These are phyloP conservation scores for Paspalum vaginatum DNA, from an alignment of 176 grass and related monocot species.

Conservation along the genomic window DNA sequence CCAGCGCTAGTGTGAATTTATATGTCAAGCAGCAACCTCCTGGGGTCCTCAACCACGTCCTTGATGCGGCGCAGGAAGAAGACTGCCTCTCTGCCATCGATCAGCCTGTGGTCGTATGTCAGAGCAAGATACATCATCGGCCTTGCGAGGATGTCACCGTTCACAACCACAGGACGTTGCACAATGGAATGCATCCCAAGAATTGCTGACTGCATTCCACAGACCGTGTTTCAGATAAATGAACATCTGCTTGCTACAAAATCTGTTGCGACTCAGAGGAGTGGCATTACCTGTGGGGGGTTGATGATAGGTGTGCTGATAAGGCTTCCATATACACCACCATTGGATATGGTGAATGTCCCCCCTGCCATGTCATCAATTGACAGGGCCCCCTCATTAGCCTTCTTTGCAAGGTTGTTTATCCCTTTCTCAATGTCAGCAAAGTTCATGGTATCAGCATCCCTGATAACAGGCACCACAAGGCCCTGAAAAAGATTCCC, in stretches of 20 bases:
- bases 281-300: conserved; percentile 64
- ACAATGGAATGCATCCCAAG: conserved; percentile 89
- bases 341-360: conserved; percentile 89
- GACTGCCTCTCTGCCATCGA: conserved; percentile 81
- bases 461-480: conserved; percentile 78
- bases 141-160: conserved; percentile 60
- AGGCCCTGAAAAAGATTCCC: conserved; percentile 57
- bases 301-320: conserved; percentile 90
- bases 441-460: conserved; percentile 82
- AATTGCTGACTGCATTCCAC: conserved; percentile 71
- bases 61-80: conserved; percentile 88
- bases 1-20: background rate
- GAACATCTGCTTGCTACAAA: background rate
- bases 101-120: conserved; percentile 85
- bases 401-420: conserved; percentile 81
- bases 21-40: conserved; percentile 78
- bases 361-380: conserved; percentile 94
- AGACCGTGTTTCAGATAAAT: background rate
- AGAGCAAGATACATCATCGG: conserved; percentile 85
- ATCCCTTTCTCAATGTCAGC: conserved; percentile 84
- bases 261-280: background rate
- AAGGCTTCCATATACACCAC: conserved; percentile 88
- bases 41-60: conserved; percentile 83
- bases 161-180: conserved; percentile 65
- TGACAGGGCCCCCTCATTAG: conserved; percentile 74